Percentiles rank a stretch among this genome's conserved stretches.
phyloP scores from a whole-genome alignment of 495 filamentous ascomycete genomes.

The Penicillium paradoxum region DNA sequence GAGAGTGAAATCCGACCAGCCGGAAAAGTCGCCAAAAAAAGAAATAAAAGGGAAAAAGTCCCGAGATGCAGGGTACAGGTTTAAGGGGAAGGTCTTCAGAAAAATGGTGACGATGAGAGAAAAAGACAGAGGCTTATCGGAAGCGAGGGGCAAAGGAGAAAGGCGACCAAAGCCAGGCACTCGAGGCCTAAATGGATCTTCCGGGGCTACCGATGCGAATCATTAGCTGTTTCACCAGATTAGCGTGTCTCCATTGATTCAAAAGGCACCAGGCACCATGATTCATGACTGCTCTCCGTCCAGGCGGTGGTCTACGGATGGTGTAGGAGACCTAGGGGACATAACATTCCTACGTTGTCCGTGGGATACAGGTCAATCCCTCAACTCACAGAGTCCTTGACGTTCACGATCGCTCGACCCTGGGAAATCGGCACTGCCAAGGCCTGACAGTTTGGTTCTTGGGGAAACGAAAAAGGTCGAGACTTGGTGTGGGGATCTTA shows the following conservation, averaged over 20 bases:
- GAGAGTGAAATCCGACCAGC: slow-evolving; percentile 6
- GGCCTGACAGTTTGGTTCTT: slow-evolving; percentile 11
- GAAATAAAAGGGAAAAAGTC: slow-evolving; percentile 1
- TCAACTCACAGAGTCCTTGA: slow-evolving; percentile 17
- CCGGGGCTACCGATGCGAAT: slow-evolving; percentile 29
- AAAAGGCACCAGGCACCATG: slow-evolving; percentile 27
- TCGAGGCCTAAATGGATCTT: slow-evolving; percentile 6
- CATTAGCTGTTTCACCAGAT: slow-evolving; percentile 29
- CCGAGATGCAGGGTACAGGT: not conserved
- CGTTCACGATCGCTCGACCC: slow-evolving; percentile 19
- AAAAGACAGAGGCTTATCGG: slow-evolving; percentile 19
- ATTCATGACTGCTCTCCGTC: too few relatives aligned
- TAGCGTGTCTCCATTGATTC: slow-evolving; percentile 4
- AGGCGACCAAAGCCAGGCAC: not conserved
- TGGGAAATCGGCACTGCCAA: slow-evolving; percentile 7
- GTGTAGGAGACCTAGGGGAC: too few relatives aligned
- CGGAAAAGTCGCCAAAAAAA: not conserved
- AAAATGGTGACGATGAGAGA: slow-evolving; percentile 27
- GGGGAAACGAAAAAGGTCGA: slow-evolving; percentile 7
- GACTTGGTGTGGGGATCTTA: slow-evolving; percentile 3
- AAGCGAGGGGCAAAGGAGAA: slow-evolving; percentile 24
- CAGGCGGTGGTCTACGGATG: too few relatives aligned
- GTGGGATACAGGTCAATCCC: not conserved
- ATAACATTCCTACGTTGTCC: too few relatives aligned
- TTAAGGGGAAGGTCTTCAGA: not conserved